A percentile compares a stretch with the other conserved stretches of the same genome.
Evolutionary conservation across 257 asterid genomes (phyloP).

Genomic region (Salvia splendens): DNA sequence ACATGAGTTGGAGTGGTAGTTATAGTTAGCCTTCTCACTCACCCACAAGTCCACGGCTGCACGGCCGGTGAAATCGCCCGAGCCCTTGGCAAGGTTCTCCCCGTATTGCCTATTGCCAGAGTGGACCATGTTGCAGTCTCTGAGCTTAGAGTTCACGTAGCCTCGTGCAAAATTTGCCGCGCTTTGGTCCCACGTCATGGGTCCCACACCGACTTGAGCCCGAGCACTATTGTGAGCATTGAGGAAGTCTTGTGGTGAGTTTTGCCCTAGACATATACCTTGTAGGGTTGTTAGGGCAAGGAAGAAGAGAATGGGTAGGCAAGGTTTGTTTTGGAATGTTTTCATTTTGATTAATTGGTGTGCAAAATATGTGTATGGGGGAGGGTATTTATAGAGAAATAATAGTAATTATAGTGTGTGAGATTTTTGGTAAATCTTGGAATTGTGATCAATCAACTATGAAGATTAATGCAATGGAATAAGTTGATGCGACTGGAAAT

Average conservation of each 20-base stretch:
- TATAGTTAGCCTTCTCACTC: conserved; percentile 32
- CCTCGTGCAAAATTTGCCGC: conserved; percentile 42
- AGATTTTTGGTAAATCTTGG: neutral
- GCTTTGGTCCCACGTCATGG: conserved; percentile 44
- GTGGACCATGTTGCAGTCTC: conserved; percentile 42
- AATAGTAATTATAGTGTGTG: neutral
- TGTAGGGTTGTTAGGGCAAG: neutral
- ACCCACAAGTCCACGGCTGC: conserved; percentile 47
- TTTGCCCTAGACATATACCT: neutral
- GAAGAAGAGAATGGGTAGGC: no score
- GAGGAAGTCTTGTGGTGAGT: neutral
- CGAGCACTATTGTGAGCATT: neutral
- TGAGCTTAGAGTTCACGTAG: conserved; percentile 38
- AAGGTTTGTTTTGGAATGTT: no score
- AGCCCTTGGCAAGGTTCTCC: conserved; percentile 46
- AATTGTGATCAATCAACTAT: no score
- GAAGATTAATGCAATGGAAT: neutral
- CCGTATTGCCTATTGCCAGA: conserved; percentile 41
- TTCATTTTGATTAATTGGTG: neutral
- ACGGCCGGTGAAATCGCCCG: conserved; percentile 23
- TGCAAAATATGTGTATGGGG: neutral
- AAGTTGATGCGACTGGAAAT: no score
- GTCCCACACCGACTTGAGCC: conserved; percentile 40
- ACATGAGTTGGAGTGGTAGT: conserved; percentile 39
- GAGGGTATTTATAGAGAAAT: neutral